phyloP scores from a whole-genome alignment of 83 land plant genomes.

The Thuja plicata region DNA sequence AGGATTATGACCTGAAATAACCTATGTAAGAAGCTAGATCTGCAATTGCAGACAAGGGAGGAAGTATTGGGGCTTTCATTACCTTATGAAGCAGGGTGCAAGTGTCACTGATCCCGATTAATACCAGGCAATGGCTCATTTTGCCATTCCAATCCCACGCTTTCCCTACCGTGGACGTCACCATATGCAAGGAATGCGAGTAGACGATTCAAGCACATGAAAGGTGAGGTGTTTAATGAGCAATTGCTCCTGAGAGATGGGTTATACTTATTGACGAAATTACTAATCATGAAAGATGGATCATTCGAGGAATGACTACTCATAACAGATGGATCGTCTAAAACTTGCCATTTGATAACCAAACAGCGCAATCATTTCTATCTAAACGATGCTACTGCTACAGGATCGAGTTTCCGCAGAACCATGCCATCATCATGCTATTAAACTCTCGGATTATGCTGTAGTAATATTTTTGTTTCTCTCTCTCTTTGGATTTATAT shows the following conservation, averaged over 20 bases:
- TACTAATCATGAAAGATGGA: background rate
- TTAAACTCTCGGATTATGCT: no score
- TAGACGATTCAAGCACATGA: background rate
- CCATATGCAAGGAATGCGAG: background rate
- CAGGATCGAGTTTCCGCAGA: background rate
- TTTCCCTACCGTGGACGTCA: background rate
- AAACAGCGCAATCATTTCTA: no score
- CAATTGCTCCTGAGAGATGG: background rate
- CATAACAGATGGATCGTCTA: background rate
- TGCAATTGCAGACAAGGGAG: background rate
- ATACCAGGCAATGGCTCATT: background rate
- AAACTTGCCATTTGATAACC: background rate
- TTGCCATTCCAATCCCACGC: background rate
- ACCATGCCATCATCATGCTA: background rate
- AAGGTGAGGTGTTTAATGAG: background rate
- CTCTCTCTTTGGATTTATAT: no score
- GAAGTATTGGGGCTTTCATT: background rate
- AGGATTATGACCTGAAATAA: background rate
- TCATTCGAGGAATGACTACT: background rate
- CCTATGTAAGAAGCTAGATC: background rate
- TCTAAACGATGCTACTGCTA: background rate
- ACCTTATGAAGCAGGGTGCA: background rate
- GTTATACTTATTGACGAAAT: background rate
- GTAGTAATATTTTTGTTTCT: no score
- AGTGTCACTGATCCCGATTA: background rate